Evolutionary conservation across 2,329 filamentous ascomycete species (phyloP).

Genomic region (Tolypocladium paradoxum): DNA sequence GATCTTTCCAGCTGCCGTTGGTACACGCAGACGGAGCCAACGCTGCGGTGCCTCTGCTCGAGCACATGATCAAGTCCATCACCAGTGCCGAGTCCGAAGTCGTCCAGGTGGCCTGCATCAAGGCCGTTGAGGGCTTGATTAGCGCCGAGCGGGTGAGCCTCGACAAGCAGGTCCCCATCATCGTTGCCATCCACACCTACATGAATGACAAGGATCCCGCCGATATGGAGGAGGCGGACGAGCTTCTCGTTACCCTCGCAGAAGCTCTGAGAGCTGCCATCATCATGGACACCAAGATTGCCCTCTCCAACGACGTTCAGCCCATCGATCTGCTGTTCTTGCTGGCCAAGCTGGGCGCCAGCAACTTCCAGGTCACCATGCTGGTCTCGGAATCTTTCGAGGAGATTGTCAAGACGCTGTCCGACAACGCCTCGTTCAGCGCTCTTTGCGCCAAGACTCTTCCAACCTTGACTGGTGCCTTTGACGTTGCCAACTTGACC

Average conservation of each 20-base stretch:
- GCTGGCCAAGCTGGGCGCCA: conserved; percentile 77
- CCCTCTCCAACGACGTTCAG: conserved; percentile 58
- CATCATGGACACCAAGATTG: conserved; percentile 63
- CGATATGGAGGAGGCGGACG: conserved; percentile 80
- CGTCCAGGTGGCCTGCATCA: conserved; percentile 85
- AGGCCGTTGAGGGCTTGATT: conserved; percentile 63
- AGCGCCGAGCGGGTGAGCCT: conserved; percentile 37
- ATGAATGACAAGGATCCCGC: conserved; percentile 69
- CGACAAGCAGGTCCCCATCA: conserved; percentile 50
- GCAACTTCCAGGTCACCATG: conserved; percentile 83
- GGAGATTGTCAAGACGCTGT: conserved; percentile 63
- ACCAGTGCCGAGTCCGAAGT: conserved; percentile 70
- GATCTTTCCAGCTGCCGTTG: conserved; percentile 53
- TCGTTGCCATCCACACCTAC: conserved; percentile 59
- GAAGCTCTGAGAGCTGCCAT: conserved; percentile 80
- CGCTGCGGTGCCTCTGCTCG: conserved; percentile 38
- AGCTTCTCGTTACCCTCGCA: conserved; percentile 80
- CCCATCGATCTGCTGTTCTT: conserved; percentile 79
- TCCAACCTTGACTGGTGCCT: conserved; percentile 77
- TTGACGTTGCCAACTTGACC: conserved; percentile 78
- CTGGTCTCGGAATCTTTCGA: conserved; percentile 87
- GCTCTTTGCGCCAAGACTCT: conserved; percentile 76
- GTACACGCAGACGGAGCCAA: conserved; percentile 10
- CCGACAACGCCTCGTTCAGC: conserved; percentile 59
- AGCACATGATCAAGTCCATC: conserved; percentile 66